Conservation (phyloP, 2,329 filamentous ascomycete species). For the Fusarium mangiferae region DNA sequence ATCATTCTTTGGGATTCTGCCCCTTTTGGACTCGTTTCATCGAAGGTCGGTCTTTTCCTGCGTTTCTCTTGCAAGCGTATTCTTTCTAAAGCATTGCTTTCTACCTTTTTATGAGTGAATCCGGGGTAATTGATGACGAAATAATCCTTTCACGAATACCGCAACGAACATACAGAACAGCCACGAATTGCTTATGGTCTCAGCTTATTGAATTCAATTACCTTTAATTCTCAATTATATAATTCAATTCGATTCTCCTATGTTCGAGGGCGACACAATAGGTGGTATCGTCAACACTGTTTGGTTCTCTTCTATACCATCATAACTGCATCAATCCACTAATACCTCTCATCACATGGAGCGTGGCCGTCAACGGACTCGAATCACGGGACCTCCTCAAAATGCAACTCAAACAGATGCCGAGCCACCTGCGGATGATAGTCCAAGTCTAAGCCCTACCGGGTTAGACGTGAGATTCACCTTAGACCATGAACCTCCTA, state of each 20-base stretch:
- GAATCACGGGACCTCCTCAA: constrained; percentile 3
- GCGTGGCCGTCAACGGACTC: constrained; percentile 4
- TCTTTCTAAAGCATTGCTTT: not conserved
- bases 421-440: constrained; percentile 7
- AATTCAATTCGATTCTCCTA: not conserved
- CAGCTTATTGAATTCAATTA: not conserved
- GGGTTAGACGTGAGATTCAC: constrained; percentile 28
- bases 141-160: constrained; percentile 2
- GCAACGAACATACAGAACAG: not conserved
- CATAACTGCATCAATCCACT: not conserved
- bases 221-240: not conserved
- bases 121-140: not conserved
- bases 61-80: not conserved
- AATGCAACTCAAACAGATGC: constrained; percentile 13
- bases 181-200: not conserved
- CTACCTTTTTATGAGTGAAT: not conserved
- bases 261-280: not conserved
- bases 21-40: not conserved
- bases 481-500: not conserved
- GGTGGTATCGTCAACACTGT: not conserved
- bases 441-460: constrained; percentile 37
- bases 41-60: not conserved
- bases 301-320: not conserved
- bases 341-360: constrained; percentile 11
- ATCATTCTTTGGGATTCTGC: constrained; percentile 1